Evolutionary conservation across 2,329 filamentous ascomycete genomes (phyloP).

Genomic region (Xylariaceae sp.): DNA sequence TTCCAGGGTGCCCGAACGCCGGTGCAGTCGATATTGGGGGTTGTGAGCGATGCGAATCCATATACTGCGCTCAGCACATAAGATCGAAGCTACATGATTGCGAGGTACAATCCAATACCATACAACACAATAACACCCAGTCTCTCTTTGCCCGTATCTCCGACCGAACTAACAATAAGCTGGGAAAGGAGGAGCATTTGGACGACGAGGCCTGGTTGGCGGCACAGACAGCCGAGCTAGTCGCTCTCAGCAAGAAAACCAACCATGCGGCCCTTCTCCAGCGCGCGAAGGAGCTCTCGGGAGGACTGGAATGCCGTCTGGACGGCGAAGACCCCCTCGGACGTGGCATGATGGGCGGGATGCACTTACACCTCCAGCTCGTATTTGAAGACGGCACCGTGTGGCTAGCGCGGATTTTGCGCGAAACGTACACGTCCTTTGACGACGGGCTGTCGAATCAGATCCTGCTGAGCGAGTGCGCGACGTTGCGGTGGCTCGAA

Average conservation of each 20-base stretch:
- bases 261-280: constrained; percentile 15
- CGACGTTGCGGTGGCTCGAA: constrained; percentile 14
- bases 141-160: neutral
- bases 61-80: constrained; percentile 8
- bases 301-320: constrained; percentile 13
- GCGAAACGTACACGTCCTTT: constrained; percentile 7
- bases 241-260: constrained; percentile 14
- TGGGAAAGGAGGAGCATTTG: constrained; percentile 11
- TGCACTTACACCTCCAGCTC: constrained; percentile 8
- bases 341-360: constrained; percentile 6
- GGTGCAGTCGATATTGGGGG: constrained; percentile 10
- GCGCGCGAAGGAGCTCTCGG: constrained; percentile 14
- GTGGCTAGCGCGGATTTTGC: constrained; percentile 6
- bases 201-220: constrained; percentile 18
- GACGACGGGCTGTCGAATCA: constrained; percentile 5
- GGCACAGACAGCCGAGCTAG: constrained; percentile 16
- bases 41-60: constrained; percentile 12
- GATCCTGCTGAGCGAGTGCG: constrained; percentile 11
- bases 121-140: neutral
- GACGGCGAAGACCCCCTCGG: constrained; percentile 11
- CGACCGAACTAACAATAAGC: neutral
- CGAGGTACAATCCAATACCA: constrained; percentile 2
- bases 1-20: constrained; percentile 5
- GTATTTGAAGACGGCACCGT: constrained; percentile 8
- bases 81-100: constrained; percentile 6